Conservation (phyloP, 192 early-diverging fungal genomes). For the Mortierella alpina region DNA sequence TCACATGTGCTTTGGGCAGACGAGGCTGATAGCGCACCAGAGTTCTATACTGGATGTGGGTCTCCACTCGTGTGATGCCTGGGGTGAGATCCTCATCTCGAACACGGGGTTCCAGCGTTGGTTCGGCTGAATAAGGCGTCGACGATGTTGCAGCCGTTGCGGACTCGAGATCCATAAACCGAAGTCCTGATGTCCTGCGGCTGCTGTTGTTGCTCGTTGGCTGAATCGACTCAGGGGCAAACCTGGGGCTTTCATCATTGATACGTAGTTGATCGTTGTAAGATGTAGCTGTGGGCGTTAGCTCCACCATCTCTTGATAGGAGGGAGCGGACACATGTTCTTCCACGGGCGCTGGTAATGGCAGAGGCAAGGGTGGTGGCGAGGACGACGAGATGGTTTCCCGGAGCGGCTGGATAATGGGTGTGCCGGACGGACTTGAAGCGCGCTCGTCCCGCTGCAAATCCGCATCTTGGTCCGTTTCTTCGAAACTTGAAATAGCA, state of each 20-base stretch:
- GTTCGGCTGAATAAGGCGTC: not conserved
- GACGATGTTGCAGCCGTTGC: not conserved
- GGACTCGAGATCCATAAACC: too few relatives aligned
- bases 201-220: too few relatives aligned
- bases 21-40: conserved; percentile 46
- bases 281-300: too few relatives aligned
- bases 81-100: not conserved
- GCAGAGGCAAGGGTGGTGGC: conserved; percentile 29
- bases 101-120: not conserved
- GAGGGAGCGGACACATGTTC: not conserved
- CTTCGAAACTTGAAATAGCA: not conserved
- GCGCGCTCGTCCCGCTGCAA: not conserved
- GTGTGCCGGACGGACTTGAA: not conserved
- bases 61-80: not conserved
- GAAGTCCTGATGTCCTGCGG: too few relatives aligned
- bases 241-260: too few relatives aligned
- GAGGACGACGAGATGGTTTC: conserved; percentile 9
- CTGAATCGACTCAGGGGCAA: too few relatives aligned
- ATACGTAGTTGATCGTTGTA: too few relatives aligned
- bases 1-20: conserved; percentile 50
- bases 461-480: not conserved
- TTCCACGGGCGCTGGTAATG: conserved; percentile 12
- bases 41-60: conserved; percentile 35
- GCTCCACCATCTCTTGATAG: too few relatives aligned
- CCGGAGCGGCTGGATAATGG: conserved; percentile 11